Evolutionary conservation across 768 basidiomycete genomes (phyloP).

Genomic region (Rubroboletus pulcherrimus): DNA sequence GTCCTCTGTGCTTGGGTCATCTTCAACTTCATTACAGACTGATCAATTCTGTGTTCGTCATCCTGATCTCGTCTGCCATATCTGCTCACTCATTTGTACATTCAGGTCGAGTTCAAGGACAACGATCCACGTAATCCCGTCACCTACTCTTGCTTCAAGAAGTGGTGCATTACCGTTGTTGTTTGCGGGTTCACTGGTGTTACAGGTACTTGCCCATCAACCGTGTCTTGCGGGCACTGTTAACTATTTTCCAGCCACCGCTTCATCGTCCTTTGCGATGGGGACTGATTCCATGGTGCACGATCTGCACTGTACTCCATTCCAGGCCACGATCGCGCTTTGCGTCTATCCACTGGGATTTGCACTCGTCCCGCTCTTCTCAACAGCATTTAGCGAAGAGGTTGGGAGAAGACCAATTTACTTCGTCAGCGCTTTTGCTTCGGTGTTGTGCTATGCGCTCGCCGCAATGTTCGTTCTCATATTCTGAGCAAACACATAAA

Average conservation of each 20-base stretch:
- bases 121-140: constrained; percentile 38
- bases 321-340: constrained; percentile 46
- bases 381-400: constrained; percentile 68
- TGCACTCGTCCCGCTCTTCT: constrained; percentile 56
- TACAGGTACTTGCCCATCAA: constrained; percentile 14
- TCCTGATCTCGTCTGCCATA: not conserved
- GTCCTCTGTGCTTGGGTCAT: not conserved
- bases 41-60: constrained; percentile 13
- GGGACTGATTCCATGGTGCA: constrained; percentile 53
- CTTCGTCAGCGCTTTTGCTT: constrained; percentile 45
- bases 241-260: constrained; percentile 39
- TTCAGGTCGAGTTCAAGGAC: constrained; percentile 36
- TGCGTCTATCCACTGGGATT: constrained; percentile 59
- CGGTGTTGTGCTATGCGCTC: constrained; percentile 38
- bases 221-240: not conserved
- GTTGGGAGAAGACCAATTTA: constrained; percentile 63
- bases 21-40: not conserved
- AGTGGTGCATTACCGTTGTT: constrained; percentile 37
- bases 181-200: constrained; percentile 31
- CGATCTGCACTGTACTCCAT: constrained; percentile 40
- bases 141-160: constrained; percentile 34
- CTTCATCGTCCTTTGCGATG: constrained; percentile 49
- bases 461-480: constrained; percentile 21
- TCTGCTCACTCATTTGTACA: not conserved
- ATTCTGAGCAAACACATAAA: not conserved